These are phyloP conservation scores for Diplosphaera chodatii DNA, from an alignment of 139 green algal species.

Conservation along the genomic window DNA sequence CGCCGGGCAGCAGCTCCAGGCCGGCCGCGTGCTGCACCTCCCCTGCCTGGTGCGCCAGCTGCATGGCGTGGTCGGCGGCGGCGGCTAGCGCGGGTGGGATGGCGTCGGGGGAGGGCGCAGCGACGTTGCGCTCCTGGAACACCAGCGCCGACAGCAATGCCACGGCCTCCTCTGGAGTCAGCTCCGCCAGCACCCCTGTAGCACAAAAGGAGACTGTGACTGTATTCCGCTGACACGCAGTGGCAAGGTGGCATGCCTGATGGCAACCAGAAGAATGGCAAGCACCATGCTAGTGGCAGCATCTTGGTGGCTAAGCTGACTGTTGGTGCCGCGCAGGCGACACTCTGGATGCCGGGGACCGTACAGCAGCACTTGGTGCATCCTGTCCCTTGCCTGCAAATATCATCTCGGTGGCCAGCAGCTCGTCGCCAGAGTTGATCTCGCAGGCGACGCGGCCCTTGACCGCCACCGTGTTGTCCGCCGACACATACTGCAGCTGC, in stretches of 20 bases:
- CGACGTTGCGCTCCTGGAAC: conserved; percentile 72
- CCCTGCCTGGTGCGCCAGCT: conserved; percentile 50
- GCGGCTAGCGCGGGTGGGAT: conserved; percentile 31
- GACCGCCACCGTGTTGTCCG: conserved; percentile 68
- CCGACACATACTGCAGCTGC: conserved; percentile 72
- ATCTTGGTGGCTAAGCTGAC: no score
- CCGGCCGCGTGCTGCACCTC: conserved; percentile 51
- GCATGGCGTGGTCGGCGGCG: conserved; percentile 35
- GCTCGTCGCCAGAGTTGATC: conserved; percentile 87
- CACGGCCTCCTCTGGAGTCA: conserved; percentile 80
- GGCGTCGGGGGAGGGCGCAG: neutral
- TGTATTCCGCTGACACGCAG: no score
- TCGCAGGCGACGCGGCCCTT: conserved; percentile 86
- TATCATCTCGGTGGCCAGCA: conserved; percentile 87
- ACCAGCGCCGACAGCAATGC: conserved; percentile 86
- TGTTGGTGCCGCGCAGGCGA: no score
- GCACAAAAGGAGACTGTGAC: no score
- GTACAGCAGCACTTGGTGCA: no score
- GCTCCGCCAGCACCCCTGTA: conserved; percentile 62
- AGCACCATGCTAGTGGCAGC: no score
- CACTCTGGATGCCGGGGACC: no score
- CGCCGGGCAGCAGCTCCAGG: conserved; percentile 56
- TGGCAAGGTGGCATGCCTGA: no score
- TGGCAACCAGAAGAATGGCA: no score
- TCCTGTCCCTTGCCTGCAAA: conserved; percentile 56